Conservation (phyloP, 2,329 filamentous ascomycete species). For the Cercospora berteroae region DNA sequence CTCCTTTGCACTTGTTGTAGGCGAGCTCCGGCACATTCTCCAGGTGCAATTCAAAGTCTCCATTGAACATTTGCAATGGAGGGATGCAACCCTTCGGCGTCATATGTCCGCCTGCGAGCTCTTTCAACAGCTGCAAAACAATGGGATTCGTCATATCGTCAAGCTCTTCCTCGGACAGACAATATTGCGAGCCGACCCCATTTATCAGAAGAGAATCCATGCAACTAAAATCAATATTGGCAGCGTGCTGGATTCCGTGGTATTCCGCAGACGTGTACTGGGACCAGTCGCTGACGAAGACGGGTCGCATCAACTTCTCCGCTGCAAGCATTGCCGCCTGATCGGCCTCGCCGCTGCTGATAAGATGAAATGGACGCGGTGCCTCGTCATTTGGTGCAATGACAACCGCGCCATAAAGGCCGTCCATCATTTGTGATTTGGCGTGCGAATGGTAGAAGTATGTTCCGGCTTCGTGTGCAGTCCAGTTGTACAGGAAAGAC, state of each 20-base stretch:
- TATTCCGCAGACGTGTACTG: conserved; percentile 53
- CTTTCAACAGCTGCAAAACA: conserved; percentile 31
- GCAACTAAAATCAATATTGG: conserved; percentile 54
- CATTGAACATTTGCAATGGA: conserved; percentile 32
- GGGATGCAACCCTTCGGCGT: conserved; percentile 41
- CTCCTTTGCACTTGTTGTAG: conserved; percentile 46
- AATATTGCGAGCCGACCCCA: conserved; percentile 51
- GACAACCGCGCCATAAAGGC: conserved; percentile 57
- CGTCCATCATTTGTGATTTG: conserved; percentile 56
- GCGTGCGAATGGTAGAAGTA: conserved; percentile 18
- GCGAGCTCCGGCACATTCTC: conserved; percentile 31
- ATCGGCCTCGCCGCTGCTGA: conserved; percentile 44
- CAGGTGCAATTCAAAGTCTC: conserved; percentile 40
- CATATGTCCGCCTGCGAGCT: conserved; percentile 29
- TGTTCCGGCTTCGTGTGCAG: conserved; percentile 11
- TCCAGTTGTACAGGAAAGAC: conserved; percentile 18
- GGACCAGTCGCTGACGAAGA: conserved; percentile 58
- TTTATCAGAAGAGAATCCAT: conserved; percentile 63
- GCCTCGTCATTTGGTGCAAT: conserved; percentile 44
- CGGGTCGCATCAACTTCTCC: conserved; percentile 47
- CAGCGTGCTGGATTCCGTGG: conserved; percentile 45
- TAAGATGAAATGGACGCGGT: conserved; percentile 51
- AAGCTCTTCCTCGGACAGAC: conserved; percentile 49
- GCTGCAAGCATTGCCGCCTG: conserved; percentile 50
- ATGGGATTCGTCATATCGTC: conserved; percentile 40